These are phyloP conservation scores for Crassisporium funariophilum DNA, from an alignment of 768 basidiomycete species.

Conservation along the genomic window DNA sequence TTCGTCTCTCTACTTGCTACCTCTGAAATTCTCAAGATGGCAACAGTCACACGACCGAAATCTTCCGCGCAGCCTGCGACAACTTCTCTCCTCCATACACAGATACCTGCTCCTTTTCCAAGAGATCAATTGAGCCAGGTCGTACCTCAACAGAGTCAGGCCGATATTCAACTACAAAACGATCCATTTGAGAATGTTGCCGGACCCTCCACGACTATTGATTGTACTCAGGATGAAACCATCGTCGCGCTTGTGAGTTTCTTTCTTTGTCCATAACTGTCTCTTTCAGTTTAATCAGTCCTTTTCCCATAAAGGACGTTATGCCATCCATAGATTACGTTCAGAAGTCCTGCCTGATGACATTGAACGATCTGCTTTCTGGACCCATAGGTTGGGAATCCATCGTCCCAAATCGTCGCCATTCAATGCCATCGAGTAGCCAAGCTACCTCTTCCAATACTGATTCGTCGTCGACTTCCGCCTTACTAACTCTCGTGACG, in stretches of 20 bases:
- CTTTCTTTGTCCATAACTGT: slow-evolving; percentile 6
- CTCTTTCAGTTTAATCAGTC: slow-evolving; percentile 6
- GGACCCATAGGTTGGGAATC: slow-evolving; percentile 51
- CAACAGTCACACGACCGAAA: slow-evolving; percentile 41
- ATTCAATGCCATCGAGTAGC: slow-evolving; percentile 57
- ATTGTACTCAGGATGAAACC: no score
- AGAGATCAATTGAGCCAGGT: slow-evolving; percentile 32
- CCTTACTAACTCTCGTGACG: slow-evolving; percentile 61
- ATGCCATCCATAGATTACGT: slow-evolving; percentile 74
- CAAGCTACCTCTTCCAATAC: slow-evolving; percentile 31
- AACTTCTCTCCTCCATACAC: slow-evolving; percentile 26
- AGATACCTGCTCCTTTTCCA: slow-evolving; percentile 45
- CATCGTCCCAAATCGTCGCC: slow-evolving; percentile 60
- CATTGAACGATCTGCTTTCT: slow-evolving; percentile 69
- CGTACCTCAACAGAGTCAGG: slow-evolving; percentile 8
- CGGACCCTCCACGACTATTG: slow-evolving; percentile 12
- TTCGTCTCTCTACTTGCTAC: background rate
- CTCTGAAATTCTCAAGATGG: slow-evolving; percentile 28
- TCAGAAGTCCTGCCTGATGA: slow-evolving; percentile 73
- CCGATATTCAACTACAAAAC: slow-evolving; percentile 5
- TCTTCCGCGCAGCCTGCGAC: slow-evolving; percentile 22
- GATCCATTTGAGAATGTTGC: slow-evolving; percentile 8
- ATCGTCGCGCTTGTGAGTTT: slow-evolving; percentile 25
- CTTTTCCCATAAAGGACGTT: slow-evolving; percentile 53
- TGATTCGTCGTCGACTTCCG: slow-evolving; percentile 45